phyloP scores from a whole-genome alignment of 257 asterid genomes.

The Schizonepeta tenuifolia region DNA sequence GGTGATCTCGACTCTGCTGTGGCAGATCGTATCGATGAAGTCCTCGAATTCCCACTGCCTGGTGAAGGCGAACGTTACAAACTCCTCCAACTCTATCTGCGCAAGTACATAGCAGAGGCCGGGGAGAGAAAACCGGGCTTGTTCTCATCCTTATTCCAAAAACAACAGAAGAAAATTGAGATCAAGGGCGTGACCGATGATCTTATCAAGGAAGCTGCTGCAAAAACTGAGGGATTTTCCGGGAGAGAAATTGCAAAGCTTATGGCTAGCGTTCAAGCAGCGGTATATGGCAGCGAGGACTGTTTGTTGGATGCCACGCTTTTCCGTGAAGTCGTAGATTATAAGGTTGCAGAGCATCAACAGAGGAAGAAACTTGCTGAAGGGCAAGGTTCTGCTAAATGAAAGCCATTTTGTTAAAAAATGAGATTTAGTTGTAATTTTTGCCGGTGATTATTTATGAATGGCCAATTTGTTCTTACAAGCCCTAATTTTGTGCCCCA shows the following conservation, averaged over 20 bases:
- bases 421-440: slow-evolving; percentile 5
- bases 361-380: slow-evolving; percentile 69
- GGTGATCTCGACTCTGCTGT: slow-evolving; percentile 96
- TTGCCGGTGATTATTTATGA: slow-evolving; percentile 3
- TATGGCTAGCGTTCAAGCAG: slow-evolving; percentile 95
- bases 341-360: slow-evolving; percentile 83
- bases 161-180: slow-evolving; percentile 74
- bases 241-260: slow-evolving; percentile 93
- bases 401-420: slow-evolving; percentile 1
- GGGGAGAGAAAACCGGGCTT: slow-evolving; percentile 69
- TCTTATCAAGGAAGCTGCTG: slow-evolving; percentile 78
- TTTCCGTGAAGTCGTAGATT: slow-evolving; percentile 78
- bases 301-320: slow-evolving; percentile 72
- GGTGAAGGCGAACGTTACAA: slow-evolving; percentile 87
- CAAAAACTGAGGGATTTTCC: slow-evolving; percentile 72
- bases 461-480: slow-evolving; percentile 4
- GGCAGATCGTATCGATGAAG: slow-evolving; percentile 91
- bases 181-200: slow-evolving; percentile 74
- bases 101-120: slow-evolving; percentile 76
- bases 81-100: slow-evolving; percentile 74
- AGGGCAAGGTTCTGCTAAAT: slow-evolving; percentile 43
- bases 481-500: slow-evolving; percentile 16
- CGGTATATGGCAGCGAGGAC: slow-evolving; percentile 80
- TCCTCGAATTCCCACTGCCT: slow-evolving; percentile 85
- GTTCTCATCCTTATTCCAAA: slow-evolving; percentile 57